phyloP scores from a whole-genome alignment of 2,329 filamentous ascomycete species.

The Pseudogymnoascus sp. region DNA sequence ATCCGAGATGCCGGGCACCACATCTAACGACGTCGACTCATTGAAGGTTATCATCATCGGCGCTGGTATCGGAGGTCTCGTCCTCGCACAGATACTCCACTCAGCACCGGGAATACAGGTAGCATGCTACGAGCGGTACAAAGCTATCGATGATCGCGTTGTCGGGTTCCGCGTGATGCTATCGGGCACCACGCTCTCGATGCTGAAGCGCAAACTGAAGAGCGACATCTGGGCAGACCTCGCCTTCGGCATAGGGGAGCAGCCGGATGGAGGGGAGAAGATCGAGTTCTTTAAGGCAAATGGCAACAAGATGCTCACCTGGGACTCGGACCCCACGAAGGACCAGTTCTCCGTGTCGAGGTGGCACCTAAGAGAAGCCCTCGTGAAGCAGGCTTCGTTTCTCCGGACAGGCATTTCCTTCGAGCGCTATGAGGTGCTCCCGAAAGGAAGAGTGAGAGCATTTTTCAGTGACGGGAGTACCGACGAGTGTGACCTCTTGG shows the following conservation, averaged over 20 bases:
- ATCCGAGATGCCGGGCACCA: conserved; percentile 27
- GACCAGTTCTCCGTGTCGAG: conserved; percentile 23
- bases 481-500: conserved; percentile 45
- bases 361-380: conserved; percentile 20
- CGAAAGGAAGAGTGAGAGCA: conserved; percentile 4
- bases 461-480: conserved; percentile 9
- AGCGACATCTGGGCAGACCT: conserved; percentile 19
- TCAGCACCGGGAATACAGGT: conserved; percentile 18
- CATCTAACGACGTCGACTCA: conserved; percentile 15
- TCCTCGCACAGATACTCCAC: conserved; percentile 21
- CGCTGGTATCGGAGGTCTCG: conserved; percentile 21
- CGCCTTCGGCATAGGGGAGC: conserved; percentile 18
- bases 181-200: conserved; percentile 20
- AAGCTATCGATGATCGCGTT: conserved; percentile 17
- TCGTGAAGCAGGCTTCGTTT: conserved; percentile 20
- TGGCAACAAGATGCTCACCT: conserved; percentile 22
- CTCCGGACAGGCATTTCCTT: conserved; percentile 7
- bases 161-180: conserved; percentile 25
- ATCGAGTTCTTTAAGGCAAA: conserved; percentile 21
- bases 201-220: conserved; percentile 19
- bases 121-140: conserved; percentile 21
- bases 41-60: conserved; percentile 17
- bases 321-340: conserved; percentile 20
- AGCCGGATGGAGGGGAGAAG: conserved; percentile 21
- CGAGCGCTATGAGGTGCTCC: conserved; percentile 10